A percentile compares a stretch with the other conserved stretches of the same genome.
These are phyloP conservation scores for Limtongia smithiae DNA, from an alignment of 805 yeast genomes.

Conservation along the genomic window DNA sequence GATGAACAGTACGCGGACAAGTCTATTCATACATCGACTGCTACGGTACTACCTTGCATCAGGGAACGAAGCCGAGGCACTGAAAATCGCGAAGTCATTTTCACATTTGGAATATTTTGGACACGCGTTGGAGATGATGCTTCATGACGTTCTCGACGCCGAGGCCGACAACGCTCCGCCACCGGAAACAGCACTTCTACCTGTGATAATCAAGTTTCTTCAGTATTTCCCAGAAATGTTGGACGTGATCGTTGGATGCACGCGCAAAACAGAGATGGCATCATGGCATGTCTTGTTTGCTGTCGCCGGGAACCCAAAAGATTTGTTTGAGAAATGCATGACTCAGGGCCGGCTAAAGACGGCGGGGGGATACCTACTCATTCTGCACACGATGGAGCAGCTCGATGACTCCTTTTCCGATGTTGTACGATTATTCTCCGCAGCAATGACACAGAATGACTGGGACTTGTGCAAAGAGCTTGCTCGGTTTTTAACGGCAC, in stretches of 20 bases:
- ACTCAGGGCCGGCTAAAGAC: conserved; percentile 37
- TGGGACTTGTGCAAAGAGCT: conserved; percentile 40
- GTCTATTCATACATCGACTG: conserved; percentile 25
- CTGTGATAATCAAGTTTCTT: conserved; percentile 34
- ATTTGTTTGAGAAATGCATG: conserved; percentile 39
- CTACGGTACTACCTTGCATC: conserved; percentile 19
- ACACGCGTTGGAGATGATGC: conserved; percentile 42
- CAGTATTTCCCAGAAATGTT: conserved; percentile 39
- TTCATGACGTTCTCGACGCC: conserved; percentile 38
- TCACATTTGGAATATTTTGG: conserved; percentile 40
- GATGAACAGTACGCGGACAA: conserved; percentile 17
- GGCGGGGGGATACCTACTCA: conserved; percentile 42
- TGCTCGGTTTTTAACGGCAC: conserved; percentile 40
- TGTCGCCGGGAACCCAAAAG: conserved; percentile 38
- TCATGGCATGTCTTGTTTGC: conserved; percentile 48
- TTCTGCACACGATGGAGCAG: conserved; percentile 38
- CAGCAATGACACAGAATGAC: conserved; percentile 37
- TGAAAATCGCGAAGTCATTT: conserved; percentile 23
- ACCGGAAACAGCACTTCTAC: conserved; percentile 19
- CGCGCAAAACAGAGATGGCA: conserved; percentile 55
- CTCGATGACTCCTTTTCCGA: conserved; percentile 32
- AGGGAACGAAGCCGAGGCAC: conserved; percentile 21
- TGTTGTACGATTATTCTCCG: conserved; percentile 35
- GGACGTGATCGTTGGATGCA: conserved; percentile 45
- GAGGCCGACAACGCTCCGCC: conserved; percentile 29